A percentile compares a stretch with the other conserved stretches of the same genome.
phyloP scores from a whole-genome alignment of 2,329 filamentous ascomycete species.

The Acrocalymma vagum region DNA sequence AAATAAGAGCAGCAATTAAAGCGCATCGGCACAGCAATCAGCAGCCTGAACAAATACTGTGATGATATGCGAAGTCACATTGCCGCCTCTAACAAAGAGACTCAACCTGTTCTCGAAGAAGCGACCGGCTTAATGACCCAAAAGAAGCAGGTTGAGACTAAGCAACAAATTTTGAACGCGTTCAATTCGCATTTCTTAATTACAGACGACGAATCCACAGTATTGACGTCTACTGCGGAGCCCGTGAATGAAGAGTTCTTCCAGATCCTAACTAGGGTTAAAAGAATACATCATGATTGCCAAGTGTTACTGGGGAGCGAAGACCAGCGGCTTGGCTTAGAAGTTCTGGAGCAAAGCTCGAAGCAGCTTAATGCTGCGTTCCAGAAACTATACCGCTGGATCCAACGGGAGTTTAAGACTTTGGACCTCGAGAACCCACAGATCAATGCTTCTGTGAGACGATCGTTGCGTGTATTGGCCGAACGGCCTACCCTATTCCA shows the following conservation, averaged over 20 bases:
- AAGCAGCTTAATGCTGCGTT: conserved; percentile 88
- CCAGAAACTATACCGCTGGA: conserved; percentile 95
- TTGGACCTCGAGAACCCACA: conserved; percentile 94
- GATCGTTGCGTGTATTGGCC: conserved; percentile 84
- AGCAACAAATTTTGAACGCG: conserved; percentile 78
- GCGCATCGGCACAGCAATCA: conserved; percentile 81
- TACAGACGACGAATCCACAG: conserved; percentile 79
- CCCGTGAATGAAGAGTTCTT: conserved; percentile 90
- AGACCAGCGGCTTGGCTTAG: conserved; percentile 84
- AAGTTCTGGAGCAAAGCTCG: conserved; percentile 90
- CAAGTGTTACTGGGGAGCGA: conserved; percentile 89
- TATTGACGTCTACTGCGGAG: conserved; percentile 79
- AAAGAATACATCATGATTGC: conserved; percentile 87
- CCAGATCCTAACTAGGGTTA: conserved; percentile 76
- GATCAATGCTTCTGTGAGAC: conserved; percentile 83
- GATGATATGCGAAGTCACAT: conserved; percentile 83
- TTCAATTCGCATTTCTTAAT: conserved; percentile 87
- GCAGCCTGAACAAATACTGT: conserved; percentile 80
- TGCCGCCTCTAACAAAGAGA: conserved; percentile 76
- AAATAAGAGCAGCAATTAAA: conserved; percentile 74
- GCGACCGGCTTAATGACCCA: conserved; percentile 76
- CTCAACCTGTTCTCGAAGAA: conserved; percentile 78
- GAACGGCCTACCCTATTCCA: conserved; percentile 92
- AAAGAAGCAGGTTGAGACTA: conserved; percentile 77
- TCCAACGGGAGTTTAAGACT: conserved; percentile 90